Percentiles rank a stretch among this genome's conserved stretches.
Evolutionary conservation across 331 rosid species (phyloP).

Genomic region (Acacia pycnantha): DNA sequence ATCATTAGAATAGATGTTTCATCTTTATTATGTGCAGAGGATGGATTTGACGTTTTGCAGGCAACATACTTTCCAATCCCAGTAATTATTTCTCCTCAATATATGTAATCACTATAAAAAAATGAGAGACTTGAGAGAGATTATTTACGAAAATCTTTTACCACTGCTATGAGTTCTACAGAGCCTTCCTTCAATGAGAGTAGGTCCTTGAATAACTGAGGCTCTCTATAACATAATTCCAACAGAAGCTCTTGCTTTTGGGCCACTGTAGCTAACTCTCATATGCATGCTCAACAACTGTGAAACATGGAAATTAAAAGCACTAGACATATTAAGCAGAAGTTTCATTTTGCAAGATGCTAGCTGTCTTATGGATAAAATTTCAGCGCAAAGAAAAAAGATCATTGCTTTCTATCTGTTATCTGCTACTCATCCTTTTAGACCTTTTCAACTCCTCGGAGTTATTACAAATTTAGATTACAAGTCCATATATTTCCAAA

Average conservation of each 20-base stretch:
- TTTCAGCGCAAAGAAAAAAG: constrained; percentile 1
- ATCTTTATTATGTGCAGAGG: neutral
- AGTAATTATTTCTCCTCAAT: neutral
- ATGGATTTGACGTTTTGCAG: neutral
- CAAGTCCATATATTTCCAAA: neutral
- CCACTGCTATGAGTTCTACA: neutral
- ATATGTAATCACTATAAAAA: neutral
- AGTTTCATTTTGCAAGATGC: constrained; percentile 14
- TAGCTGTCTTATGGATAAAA: neutral
- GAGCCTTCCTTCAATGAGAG: constrained; percentile 64
- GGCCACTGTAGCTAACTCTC: constrained; percentile 60
- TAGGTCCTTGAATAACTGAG: constrained; percentile 78
- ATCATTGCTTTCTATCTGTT: neutral
- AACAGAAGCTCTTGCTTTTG: constrained; percentile 81
- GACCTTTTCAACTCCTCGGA: constrained; percentile 10
- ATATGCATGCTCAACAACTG: constrained; percentile 90
- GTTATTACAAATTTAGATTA: constrained; percentile 2
- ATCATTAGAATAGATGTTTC: neutral
- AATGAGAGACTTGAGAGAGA: constrained; percentile 1
- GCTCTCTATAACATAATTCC: constrained; percentile 80
- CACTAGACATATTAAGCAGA: constrained; percentile 16
- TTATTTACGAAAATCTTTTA: constrained; percentile 10
- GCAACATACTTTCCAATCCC: neutral
- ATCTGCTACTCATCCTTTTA: neutral
- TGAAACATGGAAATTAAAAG: constrained; percentile 14